Percentiles rank a stretch among this genome's conserved stretches.
phyloP scores from a whole-genome alignment of 768 basidiomycete genomes.

The Chlorophyllum brunneum region DNA sequence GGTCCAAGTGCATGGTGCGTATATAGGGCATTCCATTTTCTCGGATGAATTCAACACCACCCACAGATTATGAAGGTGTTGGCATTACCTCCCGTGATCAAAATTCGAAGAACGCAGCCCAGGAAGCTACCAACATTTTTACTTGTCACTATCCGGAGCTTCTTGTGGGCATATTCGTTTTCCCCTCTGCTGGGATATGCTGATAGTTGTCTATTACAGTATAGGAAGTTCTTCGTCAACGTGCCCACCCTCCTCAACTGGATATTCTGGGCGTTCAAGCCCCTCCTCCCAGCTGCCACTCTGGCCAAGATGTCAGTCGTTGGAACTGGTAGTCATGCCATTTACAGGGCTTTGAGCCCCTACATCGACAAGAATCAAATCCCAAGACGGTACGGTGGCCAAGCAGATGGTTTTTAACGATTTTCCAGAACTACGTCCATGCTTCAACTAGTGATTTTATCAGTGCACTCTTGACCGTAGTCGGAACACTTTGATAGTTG shows the following conservation, averaged over 20 bases:
- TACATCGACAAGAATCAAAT: conserved; percentile 54
- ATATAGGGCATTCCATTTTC: not conserved
- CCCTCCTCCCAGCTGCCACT: conserved; percentile 68
- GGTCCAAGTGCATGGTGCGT: conserved; percentile 67
- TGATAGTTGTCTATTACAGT: conserved; percentile 33
- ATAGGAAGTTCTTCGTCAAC: conserved; percentile 78
- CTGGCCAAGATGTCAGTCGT: conserved; percentile 79
- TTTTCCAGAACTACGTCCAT: not conserved
- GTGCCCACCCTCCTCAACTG: conserved; percentile 74
- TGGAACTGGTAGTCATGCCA: conserved; percentile 54
- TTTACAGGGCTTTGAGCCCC: conserved; percentile 57
- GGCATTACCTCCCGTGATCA: conserved; percentile 60
- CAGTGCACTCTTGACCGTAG: not conserved
- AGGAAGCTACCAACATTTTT: conserved; percentile 73
- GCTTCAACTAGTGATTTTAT: not conserved
- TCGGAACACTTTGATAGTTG: no score
- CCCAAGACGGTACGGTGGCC: conserved; percentile 70
- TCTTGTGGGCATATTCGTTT: conserved; percentile 39
- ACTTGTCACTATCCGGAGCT: conserved; percentile 77
- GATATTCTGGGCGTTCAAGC: conserved; percentile 84
- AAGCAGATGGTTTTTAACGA: conserved; percentile 50
- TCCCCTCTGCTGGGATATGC: not conserved
- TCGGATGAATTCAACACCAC: not conserved
- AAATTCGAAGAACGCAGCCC: conserved; percentile 74
- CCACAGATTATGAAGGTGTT: conserved; percentile 73